Base-by-base conservation (phyloP, 2,329 filamentous ascomycete genomes). In the Paraconiothyrium brasiliense region DNA sequence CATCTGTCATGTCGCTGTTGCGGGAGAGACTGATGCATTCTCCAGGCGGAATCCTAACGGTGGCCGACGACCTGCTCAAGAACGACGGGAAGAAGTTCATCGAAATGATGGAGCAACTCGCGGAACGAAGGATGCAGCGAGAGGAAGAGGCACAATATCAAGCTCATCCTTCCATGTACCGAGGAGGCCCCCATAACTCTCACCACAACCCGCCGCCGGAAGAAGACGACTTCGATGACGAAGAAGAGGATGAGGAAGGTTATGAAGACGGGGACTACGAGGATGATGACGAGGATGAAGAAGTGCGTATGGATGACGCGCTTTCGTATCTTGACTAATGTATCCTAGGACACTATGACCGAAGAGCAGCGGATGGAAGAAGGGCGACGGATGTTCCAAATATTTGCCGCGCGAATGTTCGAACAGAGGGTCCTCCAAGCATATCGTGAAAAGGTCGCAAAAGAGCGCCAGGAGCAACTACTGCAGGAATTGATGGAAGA, bases 81-180 rank as follows among this genome's bases (percentile, higher is more conserved):
- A 99, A 99, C 81, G 95, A 99, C 80, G 95, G 95, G 74, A 97
- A 97, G 81, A 97, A 97, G 76, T 99, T 99, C 83, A 99, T 99
- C 80, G 95, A 99, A 79, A 99, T 99, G 95, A 99, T 99, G 95
- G 95, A 99, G 80, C 94, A 98, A 82, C 87, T 99, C 72, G 95
- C 95, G 41, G 95, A 99, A 82, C 92, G 94, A 72, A 89, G 95
- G 72, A 97, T 99, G 94, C 92, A 94, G 76, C 90, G 95, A 70
- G 94, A 98, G 83, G 94, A 95, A 81, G 93, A 97, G 76, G 92
- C 92, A 54, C 89, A 90, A 69, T 87, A 88, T 72, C 80, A 84
- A 56, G 82, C 83, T 67, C 85, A 89, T 78, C 75, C 89, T 85
- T 80, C 84, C 84, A 78, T 85, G 68, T 76, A 79, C 59, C 70